Conservation (phyloP, 2,329 filamentous ascomycete genomes). For the Fusarium sp. region DNA sequence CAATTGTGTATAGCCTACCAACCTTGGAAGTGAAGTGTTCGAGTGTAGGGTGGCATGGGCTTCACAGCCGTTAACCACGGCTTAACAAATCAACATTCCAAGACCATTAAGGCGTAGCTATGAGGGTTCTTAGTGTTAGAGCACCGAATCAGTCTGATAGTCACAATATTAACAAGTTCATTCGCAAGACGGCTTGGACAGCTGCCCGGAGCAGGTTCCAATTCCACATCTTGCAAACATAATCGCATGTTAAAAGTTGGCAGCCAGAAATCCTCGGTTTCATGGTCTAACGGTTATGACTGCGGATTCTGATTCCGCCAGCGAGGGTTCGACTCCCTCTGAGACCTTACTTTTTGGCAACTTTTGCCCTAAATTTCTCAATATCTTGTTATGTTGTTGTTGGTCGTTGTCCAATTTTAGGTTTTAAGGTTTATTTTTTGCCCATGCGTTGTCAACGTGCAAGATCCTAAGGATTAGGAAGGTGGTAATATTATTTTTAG, state of each 20-base stretch:
- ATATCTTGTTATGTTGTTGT: neutral
- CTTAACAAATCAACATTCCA: neutral
- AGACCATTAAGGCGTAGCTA: no score
- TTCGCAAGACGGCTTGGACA: neutral
- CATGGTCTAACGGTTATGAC: conserved; percentile 38
- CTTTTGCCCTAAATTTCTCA: no score
- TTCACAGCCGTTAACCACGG: neutral
- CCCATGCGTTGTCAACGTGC: neutral
- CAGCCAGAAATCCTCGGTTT: conserved; percentile 14
- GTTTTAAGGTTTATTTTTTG: neutral
- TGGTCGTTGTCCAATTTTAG: neutral
- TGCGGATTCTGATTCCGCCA: conserved; percentile 38
- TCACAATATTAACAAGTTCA: neutral
- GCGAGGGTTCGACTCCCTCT: conserved; percentile 37
- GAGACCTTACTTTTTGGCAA: conserved; percentile 26
- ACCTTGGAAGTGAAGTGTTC: no score
- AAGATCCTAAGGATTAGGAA: neutral
- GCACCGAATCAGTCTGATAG: neutral
- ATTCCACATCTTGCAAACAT: neutral
- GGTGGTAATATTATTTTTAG: neutral
- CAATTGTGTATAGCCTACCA: no score
- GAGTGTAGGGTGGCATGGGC: neutral
- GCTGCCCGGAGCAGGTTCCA: neutral
- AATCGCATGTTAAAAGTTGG: neutral
- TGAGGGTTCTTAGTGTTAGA: neutral